Conservation (phyloP, 2,329 filamentous ascomycete genomes). For the Sclerotinia sclerotiorum region DNA sequence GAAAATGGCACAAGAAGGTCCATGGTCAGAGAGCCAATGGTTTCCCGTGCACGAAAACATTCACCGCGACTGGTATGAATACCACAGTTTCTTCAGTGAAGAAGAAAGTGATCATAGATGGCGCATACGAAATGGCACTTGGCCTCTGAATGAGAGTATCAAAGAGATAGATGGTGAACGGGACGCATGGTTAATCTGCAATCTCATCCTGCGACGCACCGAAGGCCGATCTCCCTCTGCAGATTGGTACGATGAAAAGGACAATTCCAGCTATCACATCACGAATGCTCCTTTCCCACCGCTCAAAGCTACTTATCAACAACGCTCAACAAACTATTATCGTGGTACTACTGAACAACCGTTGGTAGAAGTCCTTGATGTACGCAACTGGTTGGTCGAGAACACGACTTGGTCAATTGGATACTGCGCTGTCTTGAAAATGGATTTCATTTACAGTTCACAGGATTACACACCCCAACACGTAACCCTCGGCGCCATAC, state of each 20-base stretch:
- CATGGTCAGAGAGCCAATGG: constrained; percentile 10
- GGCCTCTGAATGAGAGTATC: not conserved
- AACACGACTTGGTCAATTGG: not conserved
- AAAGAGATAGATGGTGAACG: not conserved
- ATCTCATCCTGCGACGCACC: not conserved
- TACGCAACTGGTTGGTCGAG: not conserved
- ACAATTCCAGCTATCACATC: constrained; percentile 5
- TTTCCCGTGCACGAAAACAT: not conserved
- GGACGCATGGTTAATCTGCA: not conserved
- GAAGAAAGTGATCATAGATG: not conserved
- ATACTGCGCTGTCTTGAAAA: not conserved
- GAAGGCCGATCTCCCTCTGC: not conserved
- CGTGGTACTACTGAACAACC: not conserved
- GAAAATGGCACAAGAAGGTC: not conserved
- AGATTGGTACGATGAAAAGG: constrained; percentile 6
- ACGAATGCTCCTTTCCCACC: not conserved
- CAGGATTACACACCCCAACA: not conserved
- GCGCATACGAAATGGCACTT: not conserved
- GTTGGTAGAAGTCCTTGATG: not conserved
- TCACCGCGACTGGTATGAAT: not conserved
- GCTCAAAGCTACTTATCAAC: not conserved
- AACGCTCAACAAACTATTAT: not conserved
- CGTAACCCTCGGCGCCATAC: not conserved
- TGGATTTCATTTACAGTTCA: not conserved
- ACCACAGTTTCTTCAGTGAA: rapidly evolving